Evolutionary conservation across 1,284 basidiomycete species (phyloP), one percentile per base, ranked within the genome.

Genomic region (Puccinia hordei): DNA sequence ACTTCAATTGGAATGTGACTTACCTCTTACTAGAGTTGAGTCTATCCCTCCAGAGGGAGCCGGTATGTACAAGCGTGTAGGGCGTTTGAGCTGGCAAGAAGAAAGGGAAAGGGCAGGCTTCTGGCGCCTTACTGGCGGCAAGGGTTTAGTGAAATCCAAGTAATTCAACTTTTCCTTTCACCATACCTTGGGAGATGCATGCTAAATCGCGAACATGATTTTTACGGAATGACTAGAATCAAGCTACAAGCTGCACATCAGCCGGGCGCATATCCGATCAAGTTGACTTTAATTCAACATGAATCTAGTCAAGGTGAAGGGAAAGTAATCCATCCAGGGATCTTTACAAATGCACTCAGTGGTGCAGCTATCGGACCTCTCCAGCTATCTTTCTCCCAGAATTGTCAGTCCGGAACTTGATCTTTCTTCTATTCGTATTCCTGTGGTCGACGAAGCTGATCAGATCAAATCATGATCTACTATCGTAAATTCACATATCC

Each of bases 41-140:
- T 61, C 76, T 3, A 72, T 79, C 22, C 66, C 76, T 27, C 41
- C 53, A 19, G 76, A 79, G 44, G 68, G 76, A 41, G 65, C 65
- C 61, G 76, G 76, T 17, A 79, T 79, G 76, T 79, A 71, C 51
- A 79, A 79, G 46, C 76, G 76, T 49, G 33, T 61, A 22, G 65
- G 51, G 22, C 17, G 38, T n/a, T 51, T 55, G 12, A 79, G 61
- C 72, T 79, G 76, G 76, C 53, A 69, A 19, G 75, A 77, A 17
- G 65, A 77, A 41, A 66, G 65, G 6, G 30, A 24, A 38, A 30
- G 33, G 66, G 53, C 33, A 5, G 17, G 33, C 41, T 49, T 27
- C 33, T 79, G 76, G 76, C 55, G 55, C 33, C 53, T 79, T 30
- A 59, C 27, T 24, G 76, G 76, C 5, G 76, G 76, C 4, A 79